Base-by-base conservation (phyloP, 495 filamentous ascomycete genomes). In the Neurospora sp. region DNA sequence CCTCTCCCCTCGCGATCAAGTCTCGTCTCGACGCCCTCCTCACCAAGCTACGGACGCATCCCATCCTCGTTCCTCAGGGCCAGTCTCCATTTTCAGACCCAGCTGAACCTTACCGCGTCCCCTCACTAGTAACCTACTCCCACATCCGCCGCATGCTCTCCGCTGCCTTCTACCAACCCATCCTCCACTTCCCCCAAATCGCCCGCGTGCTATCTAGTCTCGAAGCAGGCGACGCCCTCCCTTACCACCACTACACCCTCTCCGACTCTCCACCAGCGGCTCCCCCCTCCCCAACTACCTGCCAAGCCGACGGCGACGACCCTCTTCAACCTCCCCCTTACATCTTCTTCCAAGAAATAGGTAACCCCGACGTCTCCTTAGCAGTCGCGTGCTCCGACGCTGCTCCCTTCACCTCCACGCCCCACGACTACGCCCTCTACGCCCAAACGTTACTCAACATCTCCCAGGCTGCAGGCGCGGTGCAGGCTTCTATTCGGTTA, bases 381-480 rank as follows among this genome's bases (percentile, higher is more conserved):
- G 89, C 89, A 3, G 89, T 94, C 48, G 79, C 90, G 1, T 94
- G 92, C 75, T 81, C 86, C 0, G 92, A 94, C 78, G 85, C 85
- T 0, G 9, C 22, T 10, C 82, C 82, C 18, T 75, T 88, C 7
- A 75, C 76, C 2, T 74, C 82, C 3, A 84, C 83, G 4, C 71
- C 83, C 1, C 76, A 81, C 1, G 75, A 77, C 2, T 91, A 93
- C 70, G 72, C 76, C 3, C 69, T 76, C 1, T 85, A 88, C 72
- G 85, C 87, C 74, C 61, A 80, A 38, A 45, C 79, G 9, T 79
- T 92, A 4, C 76, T 78, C 8, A 71, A 75, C 4, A 85, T 89
- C 40, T 89, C 87, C 73, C 73, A 79, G 0, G 78, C 80, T 0
- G 77, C 87, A 3, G 91, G 90, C 0, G 87, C 88, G 38, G 87